A percentile compares a stretch with the other conserved stretches of the same genome.
phyloP scores from a whole-genome alignment of 1,284 basidiomycete genomes.

The Retiboletus fuscus region DNA sequence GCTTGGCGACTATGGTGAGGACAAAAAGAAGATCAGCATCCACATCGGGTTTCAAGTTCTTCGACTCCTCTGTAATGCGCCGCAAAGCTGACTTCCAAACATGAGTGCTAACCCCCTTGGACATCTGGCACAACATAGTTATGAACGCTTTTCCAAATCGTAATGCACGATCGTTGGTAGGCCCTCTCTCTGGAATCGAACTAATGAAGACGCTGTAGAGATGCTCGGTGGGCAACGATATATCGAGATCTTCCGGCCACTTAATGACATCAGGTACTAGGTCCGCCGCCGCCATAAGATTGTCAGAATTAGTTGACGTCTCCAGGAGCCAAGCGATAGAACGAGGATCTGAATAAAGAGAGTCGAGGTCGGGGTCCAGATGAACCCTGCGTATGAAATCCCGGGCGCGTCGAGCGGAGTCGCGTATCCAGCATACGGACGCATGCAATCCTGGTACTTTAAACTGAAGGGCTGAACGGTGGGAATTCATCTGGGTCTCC shows the following conservation, averaged over 20 bases:
- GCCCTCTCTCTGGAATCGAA: slow-evolving; percentile 13
- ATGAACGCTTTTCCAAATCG: slow-evolving; percentile 23
- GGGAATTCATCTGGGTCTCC: neutral
- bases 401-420: slow-evolving; percentile 7
- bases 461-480: slow-evolving; percentile 1
- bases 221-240: slow-evolving; percentile 21
- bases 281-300: slow-evolving; percentile 27
- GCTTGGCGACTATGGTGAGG: slow-evolving; percentile 18
- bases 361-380: slow-evolving; percentile 7
- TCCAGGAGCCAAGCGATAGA: slow-evolving; percentile 30
- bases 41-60: neutral
- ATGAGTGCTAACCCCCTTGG: slow-evolving; percentile 3
- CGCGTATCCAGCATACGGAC: slow-evolving; percentile 8
- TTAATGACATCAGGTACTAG: slow-evolving; percentile 23
- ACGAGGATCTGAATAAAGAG: slow-evolving; percentile 2
- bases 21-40: slow-evolving; percentile 24
- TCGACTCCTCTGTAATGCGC: neutral
- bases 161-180: slow-evolving; percentile 7
- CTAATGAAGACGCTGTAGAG: slow-evolving; percentile 22
- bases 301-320: slow-evolving; percentile 30
- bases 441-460: neutral
- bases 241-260: slow-evolving; percentile 26
- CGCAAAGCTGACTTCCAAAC: slow-evolving; percentile 13
- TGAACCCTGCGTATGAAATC: slow-evolving; percentile 6
- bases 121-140: slow-evolving; percentile 14